Evolutionary conservation across 208 protist genomes (phyloP), one percentile per base, ranked within the genome.

Genomic region (Trypanosoma vivax): DNA sequence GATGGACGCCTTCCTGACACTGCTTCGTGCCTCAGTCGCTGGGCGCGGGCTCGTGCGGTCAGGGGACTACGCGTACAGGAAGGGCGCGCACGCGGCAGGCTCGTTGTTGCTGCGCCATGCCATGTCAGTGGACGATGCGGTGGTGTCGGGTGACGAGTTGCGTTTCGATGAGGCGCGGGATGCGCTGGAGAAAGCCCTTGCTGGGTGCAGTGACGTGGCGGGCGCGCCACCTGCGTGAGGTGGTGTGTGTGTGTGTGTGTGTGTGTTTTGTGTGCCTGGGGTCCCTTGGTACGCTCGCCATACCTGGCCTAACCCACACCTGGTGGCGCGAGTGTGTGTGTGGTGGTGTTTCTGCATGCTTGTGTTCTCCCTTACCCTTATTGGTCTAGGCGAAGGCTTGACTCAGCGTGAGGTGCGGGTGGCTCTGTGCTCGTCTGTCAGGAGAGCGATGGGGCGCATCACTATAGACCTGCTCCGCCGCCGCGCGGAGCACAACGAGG

Each of bases 401-500:
- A 2, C 39, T 23, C 2, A 43, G 1, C n/a, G n/a, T n/a, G n/a
- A n/a, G n/a, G n/a, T n/a, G 33, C 33, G 33, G 33, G 33, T 14
- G 33, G 33, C 33, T 37, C 14, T 37, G 33, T 37, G 9, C 14
- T 37, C 9, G 14, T 37, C 14, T 9, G 9, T 37, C n/a, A 35
- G 2, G 19, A 29, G 14, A 13, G 25, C 5, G 31, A 88, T 94
- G 90, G 67, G 64, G 0, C 69, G 78, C 11, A 96, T 99, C 41
- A 98, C 89, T 0, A 67, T 92, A 11, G 87, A 97, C 3, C 52
- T 98, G 27, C 73, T 99, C 1, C 76, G 95, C 16, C 95, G 92
- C 16, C 85, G 95, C n/a, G 78, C 96, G 3, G 97, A 98, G 66
- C 96, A 99, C 80, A 98, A 99, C 56, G 96, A 99, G 18, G 94